Conservation (phyloP, 345 rosid genomes). For the Eucalyptus grandis region DNA sequence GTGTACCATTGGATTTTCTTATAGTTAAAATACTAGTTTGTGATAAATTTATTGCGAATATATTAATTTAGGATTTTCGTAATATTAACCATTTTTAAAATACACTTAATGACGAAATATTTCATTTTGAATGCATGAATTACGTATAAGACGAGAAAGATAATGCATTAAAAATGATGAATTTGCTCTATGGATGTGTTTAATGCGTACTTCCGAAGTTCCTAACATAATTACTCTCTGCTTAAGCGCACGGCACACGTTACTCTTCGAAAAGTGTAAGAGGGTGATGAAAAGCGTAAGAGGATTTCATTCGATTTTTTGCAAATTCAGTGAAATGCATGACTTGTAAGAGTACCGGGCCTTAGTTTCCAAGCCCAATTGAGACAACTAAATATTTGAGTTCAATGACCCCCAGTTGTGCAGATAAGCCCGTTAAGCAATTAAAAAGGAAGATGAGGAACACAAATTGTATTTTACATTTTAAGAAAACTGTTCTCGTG, state of each 20-base stretch:
- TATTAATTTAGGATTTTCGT: rapidly evolving
- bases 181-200: neutral
- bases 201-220: neutral
- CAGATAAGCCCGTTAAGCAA: neutral
- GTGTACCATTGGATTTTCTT: rapidly evolving
- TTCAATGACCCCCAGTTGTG: neutral
- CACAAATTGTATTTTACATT: neutral
- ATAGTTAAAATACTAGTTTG: too few species aligned
- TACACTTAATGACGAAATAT: neutral
- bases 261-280: neutral
- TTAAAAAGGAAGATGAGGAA: neutral
- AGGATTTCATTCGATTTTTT: neutral
- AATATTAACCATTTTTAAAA: neutral
- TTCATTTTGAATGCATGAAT: neutral
- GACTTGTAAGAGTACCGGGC: neutral
- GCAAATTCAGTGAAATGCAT: neutral
- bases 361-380: neutral
- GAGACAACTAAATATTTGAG: neutral
- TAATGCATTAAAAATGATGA: neutral
- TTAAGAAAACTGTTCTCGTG: neutral
- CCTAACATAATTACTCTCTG: neutral
- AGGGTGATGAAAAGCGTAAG: neutral
- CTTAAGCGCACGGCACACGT: neutral
- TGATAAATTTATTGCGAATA: rapidly evolving
- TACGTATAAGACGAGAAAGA: rapidly evolving